These are phyloP conservation scores for Centrapalus pauciflorus DNA, from an alignment of 129 eudicot species.

Conservation along the genomic window DNA sequence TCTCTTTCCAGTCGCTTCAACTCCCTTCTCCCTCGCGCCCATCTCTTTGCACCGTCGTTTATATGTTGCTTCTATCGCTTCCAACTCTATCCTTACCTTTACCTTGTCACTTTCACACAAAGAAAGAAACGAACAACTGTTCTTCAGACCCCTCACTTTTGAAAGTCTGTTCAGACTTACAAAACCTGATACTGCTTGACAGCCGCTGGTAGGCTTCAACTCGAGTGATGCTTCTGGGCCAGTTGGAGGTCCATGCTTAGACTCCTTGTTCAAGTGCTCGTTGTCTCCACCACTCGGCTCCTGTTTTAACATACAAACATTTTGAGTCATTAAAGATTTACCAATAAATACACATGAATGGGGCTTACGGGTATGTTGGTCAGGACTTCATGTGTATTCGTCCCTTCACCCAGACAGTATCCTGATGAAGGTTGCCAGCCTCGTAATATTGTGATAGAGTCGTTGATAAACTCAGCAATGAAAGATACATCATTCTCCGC, in stretches of 20 bases:
- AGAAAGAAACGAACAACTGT: constrained; percentile 34
- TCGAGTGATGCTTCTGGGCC: neutral
- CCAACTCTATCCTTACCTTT: constrained; percentile 44
- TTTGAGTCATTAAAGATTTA: neutral
- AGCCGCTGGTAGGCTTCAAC: neutral
- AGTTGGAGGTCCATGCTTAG: neutral
- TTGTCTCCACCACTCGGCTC: neutral
- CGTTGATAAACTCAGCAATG: constrained; percentile 62
- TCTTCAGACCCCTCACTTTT: constrained; percentile 22
- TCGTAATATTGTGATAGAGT: constrained; percentile 41
- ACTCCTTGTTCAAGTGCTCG: too few relatives aligned
- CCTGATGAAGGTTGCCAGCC: constrained; percentile 37
- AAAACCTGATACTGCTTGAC: constrained; percentile 4
- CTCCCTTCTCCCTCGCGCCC: constrained; percentile 40
- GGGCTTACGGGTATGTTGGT: constrained; percentile 5
- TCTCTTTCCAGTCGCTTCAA: constrained; percentile 43
- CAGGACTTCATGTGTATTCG: neutral
- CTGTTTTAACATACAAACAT: constrained; percentile 11
- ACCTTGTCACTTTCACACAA: constrained; percentile 29
- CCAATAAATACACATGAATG: neutral
- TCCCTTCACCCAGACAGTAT: neutral
- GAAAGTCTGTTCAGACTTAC: constrained; percentile 19
- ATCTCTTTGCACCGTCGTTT: constrained; percentile 57
- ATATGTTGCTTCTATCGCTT: constrained; percentile 51
- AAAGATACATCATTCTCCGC: constrained; percentile 59